Conservation (phyloP, 1,139 yeast genomes). For the Nakaseomyces kungkrabaensis region DNA sequence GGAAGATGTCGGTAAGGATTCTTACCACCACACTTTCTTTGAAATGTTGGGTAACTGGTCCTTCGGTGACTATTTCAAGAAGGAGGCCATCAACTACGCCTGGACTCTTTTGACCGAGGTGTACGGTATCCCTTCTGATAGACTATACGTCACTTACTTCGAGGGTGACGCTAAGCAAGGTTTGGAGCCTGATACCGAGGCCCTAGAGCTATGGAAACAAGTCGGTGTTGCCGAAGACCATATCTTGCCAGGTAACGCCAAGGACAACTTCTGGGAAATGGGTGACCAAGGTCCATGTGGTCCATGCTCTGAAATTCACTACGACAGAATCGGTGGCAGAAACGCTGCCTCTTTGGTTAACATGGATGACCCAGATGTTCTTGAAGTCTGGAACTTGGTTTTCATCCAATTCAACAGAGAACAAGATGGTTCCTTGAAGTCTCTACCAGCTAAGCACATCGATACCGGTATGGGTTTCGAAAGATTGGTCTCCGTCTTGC, state of each 20-base stretch:
- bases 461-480: slow-evolving; percentile 99
- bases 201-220: slow-evolving; percentile 73
- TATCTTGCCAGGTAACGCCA: slow-evolving; percentile 79
- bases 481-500: slow-evolving; percentile 88
- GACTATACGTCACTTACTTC: slow-evolving; percentile 89
- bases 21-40: slow-evolving; percentile 95
- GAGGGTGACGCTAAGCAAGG: slow-evolving; percentile 83
- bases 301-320: slow-evolving; percentile 95
- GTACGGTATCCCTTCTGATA: slow-evolving; percentile 65
- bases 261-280: slow-evolving; percentile 99
- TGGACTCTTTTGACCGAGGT: slow-evolving; percentile 87
- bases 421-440: slow-evolving; percentile 66
- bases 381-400: slow-evolving; percentile 96
- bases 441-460: slow-evolving; percentile 87
- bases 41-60: slow-evolving; percentile 99
- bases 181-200: slow-evolving; percentile 90
- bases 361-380: slow-evolving; percentile 93
- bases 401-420: slow-evolving; percentile 96
- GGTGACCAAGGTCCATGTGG: slow-evolving; percentile 99
- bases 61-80: slow-evolving; percentile 94
- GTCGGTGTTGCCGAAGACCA: slow-evolving; percentile 89
- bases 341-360: slow-evolving; percentile 85
- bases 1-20: slow-evolving; percentile 96
- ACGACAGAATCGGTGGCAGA: slow-evolving; percentile 96
- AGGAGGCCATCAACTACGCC: slow-evolving; percentile 78